Percentiles rank a stretch among this genome's conserved stretches.
Evolutionary conservation across 2,329 filamentous ascomycete species (phyloP).

Genomic region (Fusarium annulatum): DNA sequence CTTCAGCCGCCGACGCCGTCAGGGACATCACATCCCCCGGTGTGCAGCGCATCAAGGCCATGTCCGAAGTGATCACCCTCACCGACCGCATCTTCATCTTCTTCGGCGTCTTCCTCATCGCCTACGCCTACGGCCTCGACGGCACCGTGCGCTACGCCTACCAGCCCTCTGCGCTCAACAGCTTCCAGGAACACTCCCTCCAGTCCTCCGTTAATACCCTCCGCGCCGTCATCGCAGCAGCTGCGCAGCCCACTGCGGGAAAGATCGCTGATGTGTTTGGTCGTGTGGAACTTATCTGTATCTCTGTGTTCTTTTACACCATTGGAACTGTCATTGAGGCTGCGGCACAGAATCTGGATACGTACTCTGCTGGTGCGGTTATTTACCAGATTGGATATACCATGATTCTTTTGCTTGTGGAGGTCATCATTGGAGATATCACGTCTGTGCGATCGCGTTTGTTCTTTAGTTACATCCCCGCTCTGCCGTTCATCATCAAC

Average conservation of each 20-base stretch:
- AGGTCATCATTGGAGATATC: constrained; percentile 73
- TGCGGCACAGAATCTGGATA: constrained; percentile 57
- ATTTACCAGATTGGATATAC: constrained; percentile 74
- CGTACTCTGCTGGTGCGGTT: constrained; percentile 68
- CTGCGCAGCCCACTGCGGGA: constrained; percentile 66
- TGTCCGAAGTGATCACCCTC: constrained; percentile 63
- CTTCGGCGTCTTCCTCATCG: constrained; percentile 69
- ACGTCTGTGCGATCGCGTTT: constrained; percentile 72
- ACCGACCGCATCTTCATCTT: constrained; percentile 68
- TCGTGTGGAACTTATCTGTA: constrained; percentile 65
- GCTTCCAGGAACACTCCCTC: constrained; percentile 64
- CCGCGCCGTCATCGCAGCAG: constrained; percentile 69
- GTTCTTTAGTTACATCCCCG: constrained; percentile 73
- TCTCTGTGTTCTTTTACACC: constrained; percentile 72
- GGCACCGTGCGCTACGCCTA: constrained; percentile 66
- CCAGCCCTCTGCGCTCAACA: constrained; percentile 65
- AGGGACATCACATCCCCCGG: constrained; percentile 59
- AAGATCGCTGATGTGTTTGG: constrained; percentile 74
- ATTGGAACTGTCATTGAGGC: constrained; percentile 68
- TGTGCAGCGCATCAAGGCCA: constrained; percentile 68
- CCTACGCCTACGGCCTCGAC: constrained; percentile 73
- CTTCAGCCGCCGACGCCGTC: constrained; percentile 41
- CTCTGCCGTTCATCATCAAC: constrained; percentile 70
- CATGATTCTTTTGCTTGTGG: constrained; percentile 68
- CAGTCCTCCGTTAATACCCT: constrained; percentile 69